phyloP scores from a whole-genome alignment of 2,329 filamentous ascomycete species.

The Dichotomopilus funicola region DNA sequence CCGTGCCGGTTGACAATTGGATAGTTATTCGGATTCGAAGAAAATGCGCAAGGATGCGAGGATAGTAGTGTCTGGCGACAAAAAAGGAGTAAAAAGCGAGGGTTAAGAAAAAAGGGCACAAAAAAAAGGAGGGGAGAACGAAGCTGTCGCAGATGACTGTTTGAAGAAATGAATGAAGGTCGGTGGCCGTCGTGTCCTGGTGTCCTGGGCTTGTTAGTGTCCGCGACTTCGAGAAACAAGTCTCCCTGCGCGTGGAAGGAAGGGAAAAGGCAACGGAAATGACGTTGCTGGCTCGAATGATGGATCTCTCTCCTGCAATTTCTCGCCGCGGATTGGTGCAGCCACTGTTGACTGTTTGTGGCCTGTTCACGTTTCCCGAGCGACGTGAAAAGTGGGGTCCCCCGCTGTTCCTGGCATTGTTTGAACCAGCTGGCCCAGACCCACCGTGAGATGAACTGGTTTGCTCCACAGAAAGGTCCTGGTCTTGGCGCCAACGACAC shows the following conservation, averaged over 20 bases:
- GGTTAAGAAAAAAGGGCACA: too few relatives aligned
- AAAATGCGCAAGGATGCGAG: not conserved
- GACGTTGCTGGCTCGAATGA: slow-evolving; percentile 17
- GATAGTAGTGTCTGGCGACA: not conserved
- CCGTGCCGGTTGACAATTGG: slow-evolving; percentile 16
- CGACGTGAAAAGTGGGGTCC: slow-evolving; percentile 12
- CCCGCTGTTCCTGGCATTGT: not conserved
- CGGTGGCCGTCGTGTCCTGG: too few relatives aligned
- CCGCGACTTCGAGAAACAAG: slow-evolving; percentile 1
- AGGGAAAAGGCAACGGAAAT: slow-evolving; percentile 11
- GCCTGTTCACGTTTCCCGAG: slow-evolving; percentile 18
- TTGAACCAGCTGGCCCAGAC: too few relatives aligned
- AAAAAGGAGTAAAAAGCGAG: not conserved
- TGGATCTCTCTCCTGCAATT: slow-evolving; percentile 9
- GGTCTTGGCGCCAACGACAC: too few relatives aligned
- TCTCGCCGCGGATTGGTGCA: slow-evolving; percentile 15
- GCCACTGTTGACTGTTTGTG: slow-evolving; percentile 17
- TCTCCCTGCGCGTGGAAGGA: not conserved
- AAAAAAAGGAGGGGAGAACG: too few relatives aligned
- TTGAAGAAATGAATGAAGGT: slow-evolving; percentile 3
- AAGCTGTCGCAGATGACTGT: not conserved
- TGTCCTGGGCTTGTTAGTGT: too few relatives aligned
- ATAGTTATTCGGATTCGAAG: slow-evolving; percentile 1
- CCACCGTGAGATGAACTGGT: too few relatives aligned
- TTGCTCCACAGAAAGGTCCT: too few relatives aligned